Percentiles rank a stretch among this genome's conserved stretches.
Conservation (phyloP, 805 yeast genomes). For the Wickerhamomyces sydowiorum region DNA sequence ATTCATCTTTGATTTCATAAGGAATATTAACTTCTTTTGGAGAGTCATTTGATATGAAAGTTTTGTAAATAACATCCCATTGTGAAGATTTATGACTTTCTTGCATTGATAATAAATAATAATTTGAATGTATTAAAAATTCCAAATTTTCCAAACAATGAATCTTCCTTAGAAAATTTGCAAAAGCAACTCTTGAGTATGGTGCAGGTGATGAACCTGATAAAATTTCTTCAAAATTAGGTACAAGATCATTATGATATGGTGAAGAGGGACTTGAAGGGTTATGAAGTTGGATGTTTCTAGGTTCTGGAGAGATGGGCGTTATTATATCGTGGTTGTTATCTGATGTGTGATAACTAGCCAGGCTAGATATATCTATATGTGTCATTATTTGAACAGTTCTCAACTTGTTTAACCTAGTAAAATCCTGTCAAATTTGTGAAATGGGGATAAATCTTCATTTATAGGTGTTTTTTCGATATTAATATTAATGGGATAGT, state of each 20-base stretch:
- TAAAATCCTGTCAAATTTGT: too few relatives aligned
- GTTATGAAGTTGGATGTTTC: constrained; percentile 1
- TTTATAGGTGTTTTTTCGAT: not conserved
- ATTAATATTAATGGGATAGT: not conserved
- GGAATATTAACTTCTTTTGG: constrained; percentile 29
- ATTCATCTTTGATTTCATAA: constrained; percentile 15
- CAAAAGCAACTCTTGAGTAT: constrained; percentile 21
- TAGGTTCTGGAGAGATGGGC: constrained; percentile 15
- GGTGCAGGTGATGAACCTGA: constrained; percentile 20
- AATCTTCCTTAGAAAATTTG: constrained; percentile 16
- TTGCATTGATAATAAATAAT: constrained; percentile 5
- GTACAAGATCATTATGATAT: constrained; percentile 1
- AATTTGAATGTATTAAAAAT: constrained; percentile 18
- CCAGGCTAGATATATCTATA: not conserved
- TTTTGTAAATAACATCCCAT: constrained; percentile 27
- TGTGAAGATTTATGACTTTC: constrained; percentile 1
- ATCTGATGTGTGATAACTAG: not conserved
- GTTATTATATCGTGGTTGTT: constrained; percentile 1
- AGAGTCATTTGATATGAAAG: constrained; percentile 34
- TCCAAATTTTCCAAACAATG: constrained; percentile 24
- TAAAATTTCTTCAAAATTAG: constrained; percentile 16
- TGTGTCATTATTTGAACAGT: not conserved
- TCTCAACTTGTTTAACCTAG: not conserved
- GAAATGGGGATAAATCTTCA: not conserved
- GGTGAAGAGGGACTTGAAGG: constrained; percentile 1